phyloP scores from a whole-genome alignment of 176 grass and related monocot genomes.

The Pontederia paniculata region DNA sequence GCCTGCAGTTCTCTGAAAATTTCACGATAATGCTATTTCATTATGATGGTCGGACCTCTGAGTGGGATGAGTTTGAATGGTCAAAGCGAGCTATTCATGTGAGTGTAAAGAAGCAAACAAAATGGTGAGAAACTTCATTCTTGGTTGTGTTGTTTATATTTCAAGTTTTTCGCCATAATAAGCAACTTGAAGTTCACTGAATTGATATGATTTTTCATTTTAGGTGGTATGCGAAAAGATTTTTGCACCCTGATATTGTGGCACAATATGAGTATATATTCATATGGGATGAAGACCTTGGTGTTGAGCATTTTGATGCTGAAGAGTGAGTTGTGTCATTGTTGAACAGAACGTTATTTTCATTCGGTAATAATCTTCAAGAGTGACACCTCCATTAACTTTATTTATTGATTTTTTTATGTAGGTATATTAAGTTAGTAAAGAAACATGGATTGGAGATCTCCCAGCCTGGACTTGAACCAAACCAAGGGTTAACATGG shows the following conservation, averaged over 20 bases:
- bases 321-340: constrained; percentile 48
- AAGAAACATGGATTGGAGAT: constrained; percentile 97
- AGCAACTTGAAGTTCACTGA: neutral
- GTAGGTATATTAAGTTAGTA: constrained; percentile 88
- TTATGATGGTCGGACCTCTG: constrained; percentile 39
- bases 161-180: neutral
- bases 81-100: constrained; percentile 47
- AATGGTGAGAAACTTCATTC: constrained; percentile 25
- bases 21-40: constrained; percentile 47
- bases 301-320: constrained; percentile 92
- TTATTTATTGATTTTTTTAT: constrained; percentile 9
- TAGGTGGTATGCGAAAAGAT: constrained; percentile 99
- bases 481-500: constrained; percentile 87
- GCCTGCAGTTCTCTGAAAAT: constrained; percentile 44
- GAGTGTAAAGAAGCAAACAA: constrained; percentile 41
- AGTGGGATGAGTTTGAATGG: constrained; percentile 51
- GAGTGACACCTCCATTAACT: constrained; percentile 5
- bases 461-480: constrained; percentile 92
- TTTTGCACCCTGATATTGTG: constrained; percentile 88
- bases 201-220: constrained; percentile 12
- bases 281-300: constrained; percentile 98
- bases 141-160: neutral
- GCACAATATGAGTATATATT: constrained; percentile 94
- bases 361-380: constrained; percentile 5
- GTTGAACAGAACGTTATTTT: neutral